Evolutionary conservation across 2,329 filamentous ascomycete species (phyloP), one percentile per base, ranked within the genome.

Genomic region (Penicillium sp.): DNA sequence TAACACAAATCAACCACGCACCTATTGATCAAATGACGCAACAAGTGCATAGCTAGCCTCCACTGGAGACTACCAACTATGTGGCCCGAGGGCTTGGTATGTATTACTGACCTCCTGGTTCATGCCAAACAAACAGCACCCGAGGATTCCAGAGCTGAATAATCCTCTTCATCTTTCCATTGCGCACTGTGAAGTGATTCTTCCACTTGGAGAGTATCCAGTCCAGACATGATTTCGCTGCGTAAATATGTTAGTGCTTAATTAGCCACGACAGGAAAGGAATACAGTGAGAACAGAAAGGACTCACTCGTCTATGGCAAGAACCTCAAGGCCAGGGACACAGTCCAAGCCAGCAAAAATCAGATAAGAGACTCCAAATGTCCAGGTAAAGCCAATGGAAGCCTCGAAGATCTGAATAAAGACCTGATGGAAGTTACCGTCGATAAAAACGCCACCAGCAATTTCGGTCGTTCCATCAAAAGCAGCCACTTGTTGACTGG

Each of bases 271-370:
- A 11, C 27, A 10, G 14, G 16, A 37, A 6, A 10, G n/a, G 8
- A 0, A 11, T 5, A 42, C 4, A 11, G 19, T 11, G 19, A 10
- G 19, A 21, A 3, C 3, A 11, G 11, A 5, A 21, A 46, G 5
- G 60, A 76, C 79, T 72, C 67, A 83, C 80, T 82, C 79, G 64
- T 84, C 81, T 21, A 74, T 73, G 6, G 80, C 81, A 61, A 84
- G 63, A 6, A 83, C 80, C 60, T 84, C 80, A 11, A 42, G 37
- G 10, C 37, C 37, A 6, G 37, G 37, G 6, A 42, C 22, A 13
- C 37, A 42, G 19, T 42, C 37, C 11, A 82, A 72, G 1, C 80
- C 81, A 16, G 81, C 80, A 63, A 82, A 77, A 8, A 84, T 73
- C 6, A 74, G 61, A 63, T 81, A 84, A 27, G 76, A 79, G 4